Evolutionary conservation across 1,284 basidiomycete genomes (phyloP).

Genomic region (Rhodotorula sp.): DNA sequence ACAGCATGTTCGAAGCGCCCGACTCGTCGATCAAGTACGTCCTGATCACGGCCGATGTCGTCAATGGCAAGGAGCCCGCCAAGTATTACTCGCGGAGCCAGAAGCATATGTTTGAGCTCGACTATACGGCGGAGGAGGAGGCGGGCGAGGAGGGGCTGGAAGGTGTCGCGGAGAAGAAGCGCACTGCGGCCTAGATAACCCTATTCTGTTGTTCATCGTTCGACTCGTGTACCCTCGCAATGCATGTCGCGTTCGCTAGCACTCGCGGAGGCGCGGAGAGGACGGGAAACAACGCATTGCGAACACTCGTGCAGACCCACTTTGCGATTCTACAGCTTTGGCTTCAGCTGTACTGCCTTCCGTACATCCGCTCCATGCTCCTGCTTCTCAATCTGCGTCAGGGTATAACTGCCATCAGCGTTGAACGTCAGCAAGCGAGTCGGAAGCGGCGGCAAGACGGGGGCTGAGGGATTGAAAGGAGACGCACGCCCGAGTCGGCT

Average conservation of each 20-base stretch:
- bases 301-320: no score
- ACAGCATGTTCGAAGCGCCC: slow-evolving; percentile 79
- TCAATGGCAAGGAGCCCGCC: not conserved
- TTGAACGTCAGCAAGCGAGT: not conserved
- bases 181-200: no score
- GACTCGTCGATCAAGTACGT: slow-evolving; percentile 53
- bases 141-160: not conserved
- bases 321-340: not conserved
- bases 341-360: not conserved
- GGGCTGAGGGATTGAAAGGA: no score
- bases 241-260: no score
- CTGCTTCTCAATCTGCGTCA: not conserved
- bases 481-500: slow-evolving; percentile 8
- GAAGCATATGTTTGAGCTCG: slow-evolving; percentile 37
- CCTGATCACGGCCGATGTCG: slow-evolving; percentile 51
- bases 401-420: not conserved
- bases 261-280: no score
- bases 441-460: not conserved
- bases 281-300: no score
- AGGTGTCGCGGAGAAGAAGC: not conserved
- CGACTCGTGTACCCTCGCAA: no score
- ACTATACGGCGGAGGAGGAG: slow-evolving; percentile 14
- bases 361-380: not conserved
- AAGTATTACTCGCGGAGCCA: slow-evolving; percentile 63
- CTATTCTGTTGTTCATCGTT: no score